Conservation (phyloP, 129 eudicot species). For the Helianthus tuberosus region DNA sequence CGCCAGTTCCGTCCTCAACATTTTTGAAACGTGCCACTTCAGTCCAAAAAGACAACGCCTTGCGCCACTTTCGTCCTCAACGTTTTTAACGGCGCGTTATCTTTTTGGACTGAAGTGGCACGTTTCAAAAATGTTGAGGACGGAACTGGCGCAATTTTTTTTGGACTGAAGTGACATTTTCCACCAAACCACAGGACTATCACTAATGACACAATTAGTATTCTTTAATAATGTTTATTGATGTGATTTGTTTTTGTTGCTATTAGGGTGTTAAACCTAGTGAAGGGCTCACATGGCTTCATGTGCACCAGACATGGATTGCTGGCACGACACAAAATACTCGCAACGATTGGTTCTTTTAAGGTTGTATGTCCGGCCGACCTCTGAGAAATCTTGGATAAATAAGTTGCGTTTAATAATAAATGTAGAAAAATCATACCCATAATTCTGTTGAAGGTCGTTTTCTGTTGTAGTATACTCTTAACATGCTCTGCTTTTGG, state of each 20-base stretch:
- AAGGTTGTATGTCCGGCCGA: slow-evolving; percentile 17
- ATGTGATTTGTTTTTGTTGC: slow-evolving; percentile 19
- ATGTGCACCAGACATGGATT: slow-evolving; percentile 91
- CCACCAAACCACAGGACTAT: no score
- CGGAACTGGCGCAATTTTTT: no score
- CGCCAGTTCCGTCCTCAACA: no score
- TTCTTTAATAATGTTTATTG: neutral
- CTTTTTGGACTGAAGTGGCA: no score
- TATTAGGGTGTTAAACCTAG: slow-evolving; percentile 56
- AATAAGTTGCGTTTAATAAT: slow-evolving; percentile 9
- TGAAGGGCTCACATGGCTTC: slow-evolving; percentile 80
- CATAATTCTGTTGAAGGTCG: slow-evolving; percentile 1
- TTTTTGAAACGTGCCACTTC: no score
- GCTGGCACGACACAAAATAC: slow-evolving; percentile 42
- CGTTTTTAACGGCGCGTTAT: no score
- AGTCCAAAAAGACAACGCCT: no score
- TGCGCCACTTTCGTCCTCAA: no score
- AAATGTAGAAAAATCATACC: slow-evolving; percentile 1
- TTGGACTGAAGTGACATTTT: no score
- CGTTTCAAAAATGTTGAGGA: no score
- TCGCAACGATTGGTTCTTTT: slow-evolving; percentile 54
- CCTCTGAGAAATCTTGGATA: slow-evolving; percentile 14
- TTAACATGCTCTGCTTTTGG: neutral
- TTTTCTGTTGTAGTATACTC: slow-evolving; percentile 8
- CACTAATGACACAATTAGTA: slow-evolving; percentile 7